phyloP scores from a whole-genome alignment of 352 stramenopile genomes.

The Globisporangium solare region DNA sequence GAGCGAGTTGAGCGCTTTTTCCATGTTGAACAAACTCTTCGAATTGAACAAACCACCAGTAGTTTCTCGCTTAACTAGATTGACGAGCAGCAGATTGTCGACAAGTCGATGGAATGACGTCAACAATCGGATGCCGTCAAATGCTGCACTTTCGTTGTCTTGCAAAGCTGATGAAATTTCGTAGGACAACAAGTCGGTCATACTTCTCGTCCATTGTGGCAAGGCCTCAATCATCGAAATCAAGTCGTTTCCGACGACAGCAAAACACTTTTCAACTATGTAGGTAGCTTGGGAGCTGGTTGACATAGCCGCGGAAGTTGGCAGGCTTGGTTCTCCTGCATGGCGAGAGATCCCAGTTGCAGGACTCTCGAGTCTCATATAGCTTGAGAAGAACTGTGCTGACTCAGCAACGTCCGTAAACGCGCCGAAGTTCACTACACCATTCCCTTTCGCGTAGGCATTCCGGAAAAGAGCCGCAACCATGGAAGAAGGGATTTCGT shows the following conservation, averaged over 20 bases:
- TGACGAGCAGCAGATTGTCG: conserved; percentile 40
- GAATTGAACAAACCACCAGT: conserved; percentile 49
- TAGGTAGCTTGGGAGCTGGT: conserved; percentile 46
- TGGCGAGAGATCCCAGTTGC: conserved; percentile 39
- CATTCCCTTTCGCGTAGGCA: conserved; percentile 59
- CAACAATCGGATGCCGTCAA: conserved; percentile 50
- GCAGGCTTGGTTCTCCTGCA: conserved; percentile 12
- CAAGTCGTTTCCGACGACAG: conserved; percentile 46
- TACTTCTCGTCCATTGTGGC: conserved; percentile 53
- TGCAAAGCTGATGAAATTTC: conserved; percentile 49
- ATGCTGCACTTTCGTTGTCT: conserved; percentile 30
- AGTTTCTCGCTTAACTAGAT: conserved; percentile 49
- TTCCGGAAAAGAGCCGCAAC: conserved; percentile 61
- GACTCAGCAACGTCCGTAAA: conserved; percentile 85
- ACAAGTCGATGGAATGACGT: conserved; percentile 59
- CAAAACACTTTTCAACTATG: conserved; percentile 51
- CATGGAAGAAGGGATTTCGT: conserved; percentile 62
- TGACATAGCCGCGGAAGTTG: conserved; percentile 25
- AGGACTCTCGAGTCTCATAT: conserved; percentile 73
- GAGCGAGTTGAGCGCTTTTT: conserved; percentile 54
- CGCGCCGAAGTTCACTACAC: conserved; percentile 82
- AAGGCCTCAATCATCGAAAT: conserved; percentile 25
- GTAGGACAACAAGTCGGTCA: conserved; percentile 42
- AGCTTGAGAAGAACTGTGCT: conserved; percentile 84
- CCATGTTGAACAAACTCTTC: conserved; percentile 50